Conservation (phyloP, 441 rosid genomes). For the Adansonia rubrostipa region DNA sequence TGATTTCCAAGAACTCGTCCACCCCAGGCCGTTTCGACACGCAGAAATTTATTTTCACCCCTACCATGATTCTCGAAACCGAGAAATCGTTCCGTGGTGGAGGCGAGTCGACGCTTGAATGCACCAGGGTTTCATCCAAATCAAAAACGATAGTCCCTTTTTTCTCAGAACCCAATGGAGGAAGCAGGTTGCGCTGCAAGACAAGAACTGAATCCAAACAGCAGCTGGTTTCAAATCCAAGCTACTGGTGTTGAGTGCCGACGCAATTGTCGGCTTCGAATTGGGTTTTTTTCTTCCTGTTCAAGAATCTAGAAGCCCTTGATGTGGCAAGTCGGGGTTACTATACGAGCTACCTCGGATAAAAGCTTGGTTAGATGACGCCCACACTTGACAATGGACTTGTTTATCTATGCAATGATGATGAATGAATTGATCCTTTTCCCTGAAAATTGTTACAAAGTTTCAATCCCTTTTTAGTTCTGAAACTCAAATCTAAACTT, state of each 20-base stretch:
- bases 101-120: slow-evolving; percentile 69
- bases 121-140: slow-evolving; percentile 85
- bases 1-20: slow-evolving; percentile 57
- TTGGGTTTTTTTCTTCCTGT: not conserved
- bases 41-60: slow-evolving; percentile 55
- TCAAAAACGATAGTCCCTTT: slow-evolving; percentile 72
- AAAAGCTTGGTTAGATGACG: slow-evolving; percentile 63
- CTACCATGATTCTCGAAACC: slow-evolving; percentile 62
- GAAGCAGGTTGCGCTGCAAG: slow-evolving; percentile 28
- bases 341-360: slow-evolving; percentile 53
- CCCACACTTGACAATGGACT: slow-evolving; percentile 53
- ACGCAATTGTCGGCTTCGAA: not conserved
- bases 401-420: slow-evolving; percentile 58
- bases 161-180: slow-evolving; percentile 44
- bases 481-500: no score
- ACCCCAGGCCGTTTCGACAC: slow-evolving; percentile 90
- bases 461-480: no score
- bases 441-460: slow-evolving; percentile 21
- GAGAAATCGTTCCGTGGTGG: slow-evolving; percentile 60
- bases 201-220: not conserved
- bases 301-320: slow-evolving; percentile 45
- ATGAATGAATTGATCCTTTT: slow-evolving; percentile 36
- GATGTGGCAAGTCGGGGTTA: slow-evolving; percentile 31
- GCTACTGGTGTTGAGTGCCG: not conserved
- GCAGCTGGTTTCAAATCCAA: not conserved